Percentiles rank a stretch among this genome's conserved stretches.
phyloP scores from a whole-genome alignment of 176 grass and related monocot species.

The Leersia perrieri region DNA sequence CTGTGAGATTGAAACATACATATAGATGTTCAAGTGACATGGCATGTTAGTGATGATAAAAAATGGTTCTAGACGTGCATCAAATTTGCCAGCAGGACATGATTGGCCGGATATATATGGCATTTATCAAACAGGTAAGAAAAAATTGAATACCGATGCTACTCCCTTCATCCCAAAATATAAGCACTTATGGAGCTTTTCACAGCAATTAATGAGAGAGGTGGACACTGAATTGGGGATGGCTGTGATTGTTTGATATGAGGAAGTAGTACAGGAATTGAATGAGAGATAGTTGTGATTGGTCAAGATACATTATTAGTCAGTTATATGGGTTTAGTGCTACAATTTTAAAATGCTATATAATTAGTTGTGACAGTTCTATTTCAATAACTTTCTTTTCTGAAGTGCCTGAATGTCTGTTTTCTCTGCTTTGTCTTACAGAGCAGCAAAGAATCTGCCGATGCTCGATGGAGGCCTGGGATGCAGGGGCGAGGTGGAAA shows the following conservation, averaged over 20 bases:
- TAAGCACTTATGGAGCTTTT: too few species aligned
- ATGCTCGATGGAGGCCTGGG: constrained; percentile 51
- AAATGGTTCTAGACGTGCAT: background rate
- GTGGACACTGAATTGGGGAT: too few species aligned
- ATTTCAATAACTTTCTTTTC: background rate
- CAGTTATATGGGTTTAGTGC: background rate
- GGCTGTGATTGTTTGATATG: too few species aligned
- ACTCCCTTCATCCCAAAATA: too few species aligned
- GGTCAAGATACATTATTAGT: background rate
- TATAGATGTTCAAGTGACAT: background rate
- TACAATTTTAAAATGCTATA: background rate
- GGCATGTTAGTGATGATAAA: background rate
- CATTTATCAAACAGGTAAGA: background rate
- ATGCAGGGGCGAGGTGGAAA: constrained; percentile 61
- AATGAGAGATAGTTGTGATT: too few species aligned
- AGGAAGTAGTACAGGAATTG: too few species aligned
- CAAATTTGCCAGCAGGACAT: background rate
- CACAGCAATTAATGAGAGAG: too few species aligned
- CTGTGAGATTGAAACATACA: background rate
- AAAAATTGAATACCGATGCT: background rate
- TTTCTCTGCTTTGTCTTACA: constrained; percentile 17
- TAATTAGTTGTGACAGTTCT: background rate
- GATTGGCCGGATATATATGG: background rate
- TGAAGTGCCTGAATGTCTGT: background rate
- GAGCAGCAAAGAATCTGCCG: constrained; percentile 50